Evolutionary conservation across 1,139 yeast genomes (phyloP).

Genomic region (Nakaseomyces delphensis): DNA sequence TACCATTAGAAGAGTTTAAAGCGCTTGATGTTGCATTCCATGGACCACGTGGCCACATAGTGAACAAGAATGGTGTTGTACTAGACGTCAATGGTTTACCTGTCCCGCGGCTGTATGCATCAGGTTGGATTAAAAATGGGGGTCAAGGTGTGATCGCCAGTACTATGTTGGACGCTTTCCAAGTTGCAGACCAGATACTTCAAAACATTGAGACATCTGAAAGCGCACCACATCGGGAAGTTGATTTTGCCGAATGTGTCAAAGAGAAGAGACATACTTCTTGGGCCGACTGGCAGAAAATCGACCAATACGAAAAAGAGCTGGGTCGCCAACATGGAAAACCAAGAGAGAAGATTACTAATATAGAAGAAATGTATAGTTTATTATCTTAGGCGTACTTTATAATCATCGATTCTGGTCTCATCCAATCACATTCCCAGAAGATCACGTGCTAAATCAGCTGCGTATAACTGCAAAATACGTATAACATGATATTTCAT

Average conservation of each 20-base stretch:
- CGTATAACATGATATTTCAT: not conserved
- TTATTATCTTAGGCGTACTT: too few species aligned
- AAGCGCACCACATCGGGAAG: not conserved
- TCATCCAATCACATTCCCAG: not conserved
- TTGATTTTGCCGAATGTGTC: conserved; percentile 10
- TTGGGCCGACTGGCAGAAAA: conserved; percentile 69
- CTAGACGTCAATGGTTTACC: conserved; percentile 29
- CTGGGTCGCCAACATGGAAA: conserved; percentile 44
- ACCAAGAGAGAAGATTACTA: conserved; percentile 34
- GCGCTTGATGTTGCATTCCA: conserved; percentile 51
- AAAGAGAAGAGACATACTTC: conserved; percentile 34
- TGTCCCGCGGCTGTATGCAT: conserved; percentile 55
- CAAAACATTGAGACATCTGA: conserved; percentile 37
- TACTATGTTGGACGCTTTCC: conserved; percentile 79
- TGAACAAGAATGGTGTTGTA: conserved; percentile 55
- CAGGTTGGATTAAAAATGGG: conserved; percentile 91
- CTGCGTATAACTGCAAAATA: not conserved
- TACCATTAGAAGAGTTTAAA: conserved; percentile 48
- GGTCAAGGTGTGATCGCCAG: conserved; percentile 88
- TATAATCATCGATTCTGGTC: too few species aligned
- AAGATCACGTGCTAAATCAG: not conserved
- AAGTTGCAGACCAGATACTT: conserved; percentile 59
- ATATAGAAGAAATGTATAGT: not conserved
- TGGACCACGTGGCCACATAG: conserved; percentile 41
- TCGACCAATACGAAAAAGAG: conserved; percentile 46